Evolutionary conservation across 768 basidiomycete species (phyloP), one percentile per base, ranked within the genome.

Genomic region (Auricularia cornea): DNA sequence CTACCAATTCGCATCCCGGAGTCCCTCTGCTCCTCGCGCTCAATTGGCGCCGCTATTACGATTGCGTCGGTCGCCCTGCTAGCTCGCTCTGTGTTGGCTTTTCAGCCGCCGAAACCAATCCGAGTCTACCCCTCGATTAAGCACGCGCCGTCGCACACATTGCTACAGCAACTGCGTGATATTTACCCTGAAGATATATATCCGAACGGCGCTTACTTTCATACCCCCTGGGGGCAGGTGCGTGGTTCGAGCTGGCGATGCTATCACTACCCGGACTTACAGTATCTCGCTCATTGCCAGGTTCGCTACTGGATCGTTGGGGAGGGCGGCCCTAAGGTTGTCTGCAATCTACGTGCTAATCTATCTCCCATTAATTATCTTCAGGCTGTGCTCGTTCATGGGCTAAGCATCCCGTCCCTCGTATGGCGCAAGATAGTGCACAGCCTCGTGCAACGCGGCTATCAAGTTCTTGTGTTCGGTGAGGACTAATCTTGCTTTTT

Each of bases 401-500:
- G 90, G 14, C 80, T 92, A 18, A 89, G 88, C 18, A 83, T 90
- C 35, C 89, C 90, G 4, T 79, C 89, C 31, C 83, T 90, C 57
- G 80, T 91, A 61, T 92, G 88, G 88, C 86, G 83, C 69, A 85
- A 90, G 51, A 80, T 93, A 29, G 87, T 86, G 1, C 87, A 88
- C 3, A 75, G 75, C 57, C 80, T 91, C 1, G 85, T 83, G n/a
- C 74, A 80, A 8, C 79, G 75, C 61, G 89, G 89, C 8, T 87
- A 84, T 75, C 87, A 87, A 62, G 85, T 92, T 57, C 79, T 93
- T 29, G 77, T 90, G 5, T 93, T 90, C 66, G 89, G 89, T 89
- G 44, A 29, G 77, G 69, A 12, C 12, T 28, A 20, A 2, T 62
- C 26, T 60, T 60, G 57, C 33, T 54, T 3, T n/a, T 38, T 44